These are phyloP conservation scores for Bondarzewia mesenterica DNA, from an alignment of 1,284 basidiomycete genomes.

Conservation along the genomic window DNA sequence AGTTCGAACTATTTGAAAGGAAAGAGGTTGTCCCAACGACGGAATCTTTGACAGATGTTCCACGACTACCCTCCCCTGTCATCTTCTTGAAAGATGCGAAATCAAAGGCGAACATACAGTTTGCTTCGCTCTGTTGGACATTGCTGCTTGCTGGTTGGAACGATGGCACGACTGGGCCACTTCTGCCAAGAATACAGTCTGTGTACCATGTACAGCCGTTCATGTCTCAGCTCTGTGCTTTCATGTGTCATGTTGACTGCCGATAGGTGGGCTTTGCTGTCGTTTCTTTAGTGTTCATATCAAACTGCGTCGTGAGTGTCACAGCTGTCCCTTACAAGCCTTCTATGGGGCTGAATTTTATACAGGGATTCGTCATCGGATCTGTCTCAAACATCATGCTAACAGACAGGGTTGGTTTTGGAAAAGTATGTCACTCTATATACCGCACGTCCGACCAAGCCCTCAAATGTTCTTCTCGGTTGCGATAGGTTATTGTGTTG, in stretches of 20 bases:
- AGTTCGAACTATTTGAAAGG: neutral
- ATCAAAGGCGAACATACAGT: slow-evolving; percentile 21
- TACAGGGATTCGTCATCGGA: slow-evolving; percentile 39
- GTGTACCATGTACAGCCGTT: slow-evolving; percentile 34
- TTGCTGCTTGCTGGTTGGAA: slow-evolving; percentile 50
- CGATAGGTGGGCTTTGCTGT: slow-evolving; percentile 31
- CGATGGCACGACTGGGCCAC: slow-evolving; percentile 51
- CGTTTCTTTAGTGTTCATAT: slow-evolving; percentile 51
- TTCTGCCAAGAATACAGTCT: slow-evolving; percentile 45
- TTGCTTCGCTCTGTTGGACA: slow-evolving; percentile 29
- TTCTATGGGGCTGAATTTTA: too few relatives aligned
- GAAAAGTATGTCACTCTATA: slow-evolving; percentile 30
- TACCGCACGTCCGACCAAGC: neutral
- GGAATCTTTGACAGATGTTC: neutral
- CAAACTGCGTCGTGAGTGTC: slow-evolving; percentile 37
- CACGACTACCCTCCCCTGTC: too few relatives aligned
- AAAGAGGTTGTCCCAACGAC: too few relatives aligned
- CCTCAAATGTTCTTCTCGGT: neutral
- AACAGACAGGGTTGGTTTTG: slow-evolving; percentile 45
- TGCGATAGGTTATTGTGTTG: slow-evolving; percentile 16
- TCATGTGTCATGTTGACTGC: neutral
- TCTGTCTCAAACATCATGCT: slow-evolving; percentile 42
- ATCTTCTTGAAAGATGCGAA: too few relatives aligned
- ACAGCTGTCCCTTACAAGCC: neutral
- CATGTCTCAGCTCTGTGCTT: slow-evolving; percentile 7